Evolutionary conservation across 176 grass and related monocot species (phyloP), one percentile per base, ranked within the genome.

Genomic region (Carex kokanica): DNA sequence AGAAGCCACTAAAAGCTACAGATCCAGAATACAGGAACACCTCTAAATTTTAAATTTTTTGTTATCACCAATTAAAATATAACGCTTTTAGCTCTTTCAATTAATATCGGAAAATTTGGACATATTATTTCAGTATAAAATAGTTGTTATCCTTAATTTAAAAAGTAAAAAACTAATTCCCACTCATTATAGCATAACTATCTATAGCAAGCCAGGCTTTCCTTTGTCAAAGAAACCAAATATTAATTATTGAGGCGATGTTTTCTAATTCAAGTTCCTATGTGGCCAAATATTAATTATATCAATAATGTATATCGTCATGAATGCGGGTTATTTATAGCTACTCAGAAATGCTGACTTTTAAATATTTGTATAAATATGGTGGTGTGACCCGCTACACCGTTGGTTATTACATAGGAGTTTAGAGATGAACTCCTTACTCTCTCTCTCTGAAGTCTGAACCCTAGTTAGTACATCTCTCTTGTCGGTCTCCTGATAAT

Each of bases 381-480:
- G 10, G 21, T 14, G 73, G 47, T 27, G 52, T 29, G 24, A 77
- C 73, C 73, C 51, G 47, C 23, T 78, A 78, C 51, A 78, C 47
- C 6, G 2, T 32, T 9, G 51, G 3, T 0, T 56, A 56, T 51
- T 17, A 16, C 1, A 31, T 56, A 32, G 45, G 0, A 31, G 23
- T 13, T 55, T 7, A 78, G 51, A 7, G 13, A 45, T 12, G 49
- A 36, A 34, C 1, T 32, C 77, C 9, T 38, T 8, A 80, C 6
- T 64, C 64, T 52, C 21, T 74, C 69, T 53, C 70, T 54, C 5
- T 74, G n/a, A n/a, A n/a, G n/a, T n/a, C 41, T 51, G 12, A 82
- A 82, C 80, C 80, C 80, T 82, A 82, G 63, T 38, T 82, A 82
- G 63, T 38, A 43, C 58, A 16, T 80, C 80, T 67, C 63, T 82